phyloP scores from a whole-genome alignment of 257 asterid species.

The Ophiorrhiza pumila region DNA sequence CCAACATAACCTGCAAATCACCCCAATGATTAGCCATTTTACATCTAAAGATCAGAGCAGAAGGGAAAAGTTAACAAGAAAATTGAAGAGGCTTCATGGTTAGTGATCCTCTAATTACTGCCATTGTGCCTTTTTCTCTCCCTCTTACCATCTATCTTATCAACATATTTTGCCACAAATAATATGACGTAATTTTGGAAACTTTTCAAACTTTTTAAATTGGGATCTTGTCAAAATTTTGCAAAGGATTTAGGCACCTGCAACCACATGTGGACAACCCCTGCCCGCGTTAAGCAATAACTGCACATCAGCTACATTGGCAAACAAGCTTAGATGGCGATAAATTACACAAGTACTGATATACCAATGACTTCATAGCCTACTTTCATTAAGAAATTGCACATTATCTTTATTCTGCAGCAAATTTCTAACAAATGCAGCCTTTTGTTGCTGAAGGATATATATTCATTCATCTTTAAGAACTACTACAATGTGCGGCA shows the following conservation, averaged over 20 bases:
- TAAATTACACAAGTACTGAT: not conserved
- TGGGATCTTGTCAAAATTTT: not conserved
- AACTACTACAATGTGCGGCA: not conserved
- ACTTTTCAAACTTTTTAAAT: not conserved
- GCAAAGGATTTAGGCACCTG: too few relatives aligned
- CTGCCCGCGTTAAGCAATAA: not conserved
- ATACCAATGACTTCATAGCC: too few relatives aligned
- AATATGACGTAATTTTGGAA: not conserved
- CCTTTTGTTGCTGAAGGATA: not conserved
- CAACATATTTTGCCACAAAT: not conserved
- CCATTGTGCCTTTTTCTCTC: too few relatives aligned
- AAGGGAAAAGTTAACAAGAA: not conserved
- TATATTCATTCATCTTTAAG: too few relatives aligned
- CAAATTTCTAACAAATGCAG: not conserved
- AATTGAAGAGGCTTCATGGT: not conserved
- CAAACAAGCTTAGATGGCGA: too few relatives aligned
- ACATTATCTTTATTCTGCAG: not conserved
- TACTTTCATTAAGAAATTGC: not conserved
- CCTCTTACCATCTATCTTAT: too few relatives aligned
- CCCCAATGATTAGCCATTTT: slow-evolving; percentile 3
- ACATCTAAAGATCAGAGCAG: not conserved
- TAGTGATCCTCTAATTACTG: not conserved
- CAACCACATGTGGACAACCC: not conserved
- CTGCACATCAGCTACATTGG: not conserved
- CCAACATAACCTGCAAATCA: slow-evolving; percentile 75